Base-by-base conservation (phyloP, 2,329 filamentous ascomycete species). In the Hypocrella siamensis region DNA sequence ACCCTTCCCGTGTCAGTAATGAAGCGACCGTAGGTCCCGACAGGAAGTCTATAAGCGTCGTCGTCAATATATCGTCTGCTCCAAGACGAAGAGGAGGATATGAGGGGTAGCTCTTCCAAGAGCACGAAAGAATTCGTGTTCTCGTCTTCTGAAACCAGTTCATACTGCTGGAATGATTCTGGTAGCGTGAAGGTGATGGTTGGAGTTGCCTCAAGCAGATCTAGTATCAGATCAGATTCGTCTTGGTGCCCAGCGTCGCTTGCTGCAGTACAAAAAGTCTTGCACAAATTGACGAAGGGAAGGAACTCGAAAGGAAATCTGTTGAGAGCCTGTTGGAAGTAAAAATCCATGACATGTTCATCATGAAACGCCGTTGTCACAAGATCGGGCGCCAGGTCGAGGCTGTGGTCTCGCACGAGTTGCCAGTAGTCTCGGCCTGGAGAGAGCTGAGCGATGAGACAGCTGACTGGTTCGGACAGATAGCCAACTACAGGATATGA, bases 271-370 rank as follows among this genome's bases (percentile, higher is more conserved):
- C 46, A 68, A 12, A 93, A 56, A 25, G 68, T 70, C 34, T 74
- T 75, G 47, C 75, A 79, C 25, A 92, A 58, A 32, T 69, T 72
- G 37, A 92, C 56, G 44, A 93, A 83, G 1, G 86, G 84, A 3
- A 75, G 54, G 29, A 82, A 76, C 54, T 94, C 88, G 51, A 82
- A 88, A 0, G 88, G 88, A 47, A 85, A 94, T 34, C 88, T 75
- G 37, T 71, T 68, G 27, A 78, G 67, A 6, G 86, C 75, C 47
- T 80, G 70, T 31, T 70, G 61, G 19, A 93, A 71, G 38, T 67
- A 72, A 31, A 57, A 60, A 16, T 62, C 62, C 46, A 79, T 62
- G 14, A 84, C 47, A 26, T 46, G 42, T 8, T 56, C 48, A 30
- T 57, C 53, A 7, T 53, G 47, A 6, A 56, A 30, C 47, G 56